phyloP scores from a whole-genome alignment of 1,284 basidiomycete species.

The Ustilago nuda region DNA sequence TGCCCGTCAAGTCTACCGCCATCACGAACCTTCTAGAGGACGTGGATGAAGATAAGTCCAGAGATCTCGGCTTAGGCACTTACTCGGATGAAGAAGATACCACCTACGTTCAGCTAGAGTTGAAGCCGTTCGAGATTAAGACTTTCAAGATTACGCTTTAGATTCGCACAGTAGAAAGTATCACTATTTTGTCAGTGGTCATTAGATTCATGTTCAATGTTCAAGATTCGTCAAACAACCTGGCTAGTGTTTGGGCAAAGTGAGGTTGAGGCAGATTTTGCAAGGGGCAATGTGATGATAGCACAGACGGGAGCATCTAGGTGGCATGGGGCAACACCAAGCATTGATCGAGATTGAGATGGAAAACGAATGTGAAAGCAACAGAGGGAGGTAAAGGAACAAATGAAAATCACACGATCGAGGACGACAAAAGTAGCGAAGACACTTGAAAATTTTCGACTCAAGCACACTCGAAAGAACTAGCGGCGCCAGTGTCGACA shows the following conservation, averaged over 20 bases:
- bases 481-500: conserved; percentile 11
- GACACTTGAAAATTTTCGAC: background rate
- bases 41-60: conserved; percentile 67
- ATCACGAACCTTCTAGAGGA: conserved; percentile 87
- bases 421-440: background rate
- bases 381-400: background rate
- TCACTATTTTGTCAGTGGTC: background rate
- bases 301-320: background rate
- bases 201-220: background rate
- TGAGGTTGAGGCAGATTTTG: background rate
- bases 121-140: conserved; percentile 87
- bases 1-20: conserved; percentile 75
- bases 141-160: conserved; percentile 76
- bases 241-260: no score
- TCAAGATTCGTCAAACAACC: background rate
- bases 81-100: conserved; percentile 45
- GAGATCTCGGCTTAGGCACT: conserved; percentile 26
- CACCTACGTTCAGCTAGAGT: conserved; percentile 74
- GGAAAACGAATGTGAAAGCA: background rate
- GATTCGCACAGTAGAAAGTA: background rate
- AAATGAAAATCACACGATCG: background rate
- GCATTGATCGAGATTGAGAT: background rate
- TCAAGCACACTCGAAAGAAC: conserved; percentile 24
- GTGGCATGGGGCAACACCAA: background rate
- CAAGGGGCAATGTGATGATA: no score